Conservation (phyloP, 1,284 basidiomycete genomes). For the Trametes versicolor region DNA sequence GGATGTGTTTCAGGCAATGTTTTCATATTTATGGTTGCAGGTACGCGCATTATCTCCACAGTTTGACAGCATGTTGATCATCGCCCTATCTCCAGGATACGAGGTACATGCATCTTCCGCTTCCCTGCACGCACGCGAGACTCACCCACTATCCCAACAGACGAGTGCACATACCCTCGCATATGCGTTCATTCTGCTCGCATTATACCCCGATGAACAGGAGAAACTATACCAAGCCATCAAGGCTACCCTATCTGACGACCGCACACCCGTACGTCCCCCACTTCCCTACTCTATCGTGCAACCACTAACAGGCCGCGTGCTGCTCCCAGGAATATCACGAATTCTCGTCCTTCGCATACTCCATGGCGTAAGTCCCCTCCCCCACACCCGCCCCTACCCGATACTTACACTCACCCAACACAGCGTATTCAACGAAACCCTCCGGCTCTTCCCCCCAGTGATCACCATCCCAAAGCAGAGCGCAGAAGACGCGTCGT, state of each 20-base stretch:
- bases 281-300: too few species aligned
- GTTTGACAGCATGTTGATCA: neutral
- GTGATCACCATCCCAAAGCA: slow-evolving; percentile 55
- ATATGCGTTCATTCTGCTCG: slow-evolving; percentile 62
- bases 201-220: slow-evolving; percentile 69
- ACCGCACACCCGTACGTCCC: neutral
- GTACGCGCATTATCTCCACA: neutral
- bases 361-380: slow-evolving; percentile 31
- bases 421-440: slow-evolving; percentile 64
- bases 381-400: neutral
- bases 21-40: slow-evolving; percentile 14
- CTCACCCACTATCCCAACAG: slow-evolving; percentile 39
- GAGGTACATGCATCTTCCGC: slow-evolving; percentile 52
- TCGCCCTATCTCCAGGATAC: slow-evolving; percentile 57
- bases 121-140: neutral
- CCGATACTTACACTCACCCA: slow-evolving; percentile 15
- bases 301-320: too few species aligned
- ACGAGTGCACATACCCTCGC: slow-evolving; percentile 65
- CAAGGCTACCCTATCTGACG: slow-evolving; percentile 13
- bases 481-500: slow-evolving; percentile 56
- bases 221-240: slow-evolving; percentile 62
- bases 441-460: slow-evolving; percentile 67
- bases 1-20: slow-evolving; percentile 1
- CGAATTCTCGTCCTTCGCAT: slow-evolving; percentile 27
- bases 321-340: slow-evolving; percentile 34